Conservation (phyloP, 2,329 filamentous ascomycete genomes). For the Xylariaceae sp. region DNA sequence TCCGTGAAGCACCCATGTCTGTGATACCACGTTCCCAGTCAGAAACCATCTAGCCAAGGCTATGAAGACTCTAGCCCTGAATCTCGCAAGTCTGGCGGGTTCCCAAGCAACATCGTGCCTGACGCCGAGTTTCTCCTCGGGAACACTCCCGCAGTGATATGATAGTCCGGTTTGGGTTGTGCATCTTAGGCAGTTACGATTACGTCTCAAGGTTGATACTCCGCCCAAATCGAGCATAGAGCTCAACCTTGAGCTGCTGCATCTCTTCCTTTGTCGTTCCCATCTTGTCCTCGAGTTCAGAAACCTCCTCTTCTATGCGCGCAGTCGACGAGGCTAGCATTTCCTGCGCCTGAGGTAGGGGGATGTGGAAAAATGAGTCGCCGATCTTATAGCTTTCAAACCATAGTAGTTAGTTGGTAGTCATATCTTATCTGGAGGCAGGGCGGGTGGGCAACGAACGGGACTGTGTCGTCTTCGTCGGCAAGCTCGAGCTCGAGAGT, state of each 20-base stretch:
- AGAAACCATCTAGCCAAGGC: no score
- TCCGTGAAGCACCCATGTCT: no score
- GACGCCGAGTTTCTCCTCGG: no score
- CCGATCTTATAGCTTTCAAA: slow-evolving; percentile 83
- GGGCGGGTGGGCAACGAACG: no score
- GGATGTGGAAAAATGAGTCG: slow-evolving; percentile 88
- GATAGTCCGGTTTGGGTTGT: no score
- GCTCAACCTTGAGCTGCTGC: slow-evolving; percentile 80
- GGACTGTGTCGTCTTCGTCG: slow-evolving; percentile 90
- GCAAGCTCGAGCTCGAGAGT: slow-evolving; percentile 87
- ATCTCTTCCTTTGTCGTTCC: slow-evolving; percentile 77
- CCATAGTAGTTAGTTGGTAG: background rate
- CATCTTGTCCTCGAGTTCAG: slow-evolving; percentile 72
- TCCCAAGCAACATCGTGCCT: no score
- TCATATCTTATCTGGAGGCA: no score
- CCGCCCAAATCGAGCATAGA: slow-evolving; percentile 92
- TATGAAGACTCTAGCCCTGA: no score
- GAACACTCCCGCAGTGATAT: no score
- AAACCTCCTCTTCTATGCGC: slow-evolving; percentile 73
- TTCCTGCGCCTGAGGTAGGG: slow-evolving; percentile 79
- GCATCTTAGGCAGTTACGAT: no score
- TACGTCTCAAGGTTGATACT: slow-evolving; percentile 95
- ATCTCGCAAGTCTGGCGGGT: no score
- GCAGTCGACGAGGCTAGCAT: slow-evolving; percentile 70
- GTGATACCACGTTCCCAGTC: no score